Evolutionary conservation across 78 protist genomes (phyloP), one percentile per base, ranked within the genome.

Genomic region (Polysphondylium violaceum): DNA sequence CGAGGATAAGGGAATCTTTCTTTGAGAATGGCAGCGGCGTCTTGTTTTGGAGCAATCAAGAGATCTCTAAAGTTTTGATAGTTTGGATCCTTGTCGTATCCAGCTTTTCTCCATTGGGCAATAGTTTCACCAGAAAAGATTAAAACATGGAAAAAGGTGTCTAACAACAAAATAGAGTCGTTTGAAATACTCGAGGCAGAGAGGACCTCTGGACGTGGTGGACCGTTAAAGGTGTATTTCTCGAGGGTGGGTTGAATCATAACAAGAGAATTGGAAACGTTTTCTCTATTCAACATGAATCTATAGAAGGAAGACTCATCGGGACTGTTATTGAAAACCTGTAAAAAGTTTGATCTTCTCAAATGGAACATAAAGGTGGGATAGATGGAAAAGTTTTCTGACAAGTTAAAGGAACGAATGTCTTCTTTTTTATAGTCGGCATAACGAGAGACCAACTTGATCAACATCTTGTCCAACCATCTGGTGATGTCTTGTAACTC

Each of bases 351-450:
- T 12, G 97, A 88, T 23, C 99, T 95, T 16, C 99, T 97, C 60
- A 99, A 75, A 93, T 99, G 99, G 97, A 97, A 99, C 98, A 99
- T 97, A 72, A 98, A 98, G 93, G 97, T 99, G 25, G 99, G 99
- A 76, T 97, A 98, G 44, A 97, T 74, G 23, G 97, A 6, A 53
- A 98, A 96, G 73, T 65, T 43, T 5, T 61, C 29, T 11, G 95
- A 21, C 60, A 98, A 95, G 3, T 74, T 81, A 65, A 98, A 95
- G 19, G 96, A 77, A 17, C 12, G 0, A 27, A 98, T 92, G 23
- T 96, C 96, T 68, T 96, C 98, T 64, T 92, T 88, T 31, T 73
- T 40, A 78, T 93, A 97, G 6, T 81, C 94, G 27, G 92, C 97
- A 63, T 97, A 97, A 53, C 86, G 92, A 0, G 75, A 58, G 58